phyloP scores from a whole-genome alignment of 2,329 filamentous ascomycete species.

The Fusarium torreyae region DNA sequence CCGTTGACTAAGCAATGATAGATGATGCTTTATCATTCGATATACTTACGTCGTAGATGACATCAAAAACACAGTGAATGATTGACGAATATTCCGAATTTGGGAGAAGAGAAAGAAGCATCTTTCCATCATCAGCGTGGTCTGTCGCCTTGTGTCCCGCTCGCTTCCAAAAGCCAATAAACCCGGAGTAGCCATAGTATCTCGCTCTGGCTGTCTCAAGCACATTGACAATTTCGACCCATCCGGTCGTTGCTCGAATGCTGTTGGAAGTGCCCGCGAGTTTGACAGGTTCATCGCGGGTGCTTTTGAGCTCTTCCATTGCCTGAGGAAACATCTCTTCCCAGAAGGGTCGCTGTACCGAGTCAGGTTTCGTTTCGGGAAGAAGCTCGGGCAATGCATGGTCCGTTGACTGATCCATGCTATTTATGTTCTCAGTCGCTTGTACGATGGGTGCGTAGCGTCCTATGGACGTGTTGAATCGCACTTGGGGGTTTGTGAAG shows the following conservation, averaged over 20 bases:
- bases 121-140: not conserved
- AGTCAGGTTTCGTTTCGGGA: rapidly evolving
- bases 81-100: not conserved
- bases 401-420: rapidly evolving
- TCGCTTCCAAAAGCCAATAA: conserved; percentile 3
- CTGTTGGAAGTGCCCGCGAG: not conserved
- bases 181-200: not conserved
- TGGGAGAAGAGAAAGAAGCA: not conserved
- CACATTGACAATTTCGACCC: not conserved
- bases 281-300: not conserved
- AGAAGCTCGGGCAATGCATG: not conserved
- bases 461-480: not conserved
- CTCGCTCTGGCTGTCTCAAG: not conserved
- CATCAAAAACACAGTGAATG: not conserved
- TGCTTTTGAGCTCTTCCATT: not conserved
- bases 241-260: not conserved
- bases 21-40: too few species aligned
- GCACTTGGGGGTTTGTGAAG: not conserved
- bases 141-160: not conserved
- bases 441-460: not conserved
- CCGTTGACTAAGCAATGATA: rapidly evolving
- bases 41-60: not conserved
- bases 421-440: rapidly evolving
- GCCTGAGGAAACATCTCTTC: not conserved
- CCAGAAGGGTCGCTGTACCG: not conserved